Percentiles rank a stretch among this genome's conserved stretches.
Conservation (phyloP, 192 early-diverging fungal species). For the Allomyces arbusculus region DNA sequence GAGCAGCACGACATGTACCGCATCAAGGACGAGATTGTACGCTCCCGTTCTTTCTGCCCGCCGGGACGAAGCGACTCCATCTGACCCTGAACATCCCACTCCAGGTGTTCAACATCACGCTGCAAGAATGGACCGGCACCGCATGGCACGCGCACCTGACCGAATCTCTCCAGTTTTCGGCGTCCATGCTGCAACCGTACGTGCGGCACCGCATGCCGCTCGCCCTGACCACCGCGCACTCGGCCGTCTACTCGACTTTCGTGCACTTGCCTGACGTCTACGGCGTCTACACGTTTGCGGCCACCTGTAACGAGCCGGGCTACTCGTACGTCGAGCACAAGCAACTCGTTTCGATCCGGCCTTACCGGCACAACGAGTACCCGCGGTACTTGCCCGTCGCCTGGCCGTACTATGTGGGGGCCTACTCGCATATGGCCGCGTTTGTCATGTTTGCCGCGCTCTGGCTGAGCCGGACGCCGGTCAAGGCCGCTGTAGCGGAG, state of each 20-base stretch:
- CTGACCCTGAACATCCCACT: conserved; percentile 2
- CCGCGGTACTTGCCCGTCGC: conserved; percentile 76
- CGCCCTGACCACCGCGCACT: conserved; percentile 4
- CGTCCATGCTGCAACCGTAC: conserved; percentile 95
- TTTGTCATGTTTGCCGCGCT: conserved; percentile 63
- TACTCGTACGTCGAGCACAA: conserved; percentile 46
- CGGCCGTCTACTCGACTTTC: conserved; percentile 17
- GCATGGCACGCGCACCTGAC: conserved; percentile 68
- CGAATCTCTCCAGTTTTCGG: conserved; percentile 70
- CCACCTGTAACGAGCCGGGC: conserved; percentile 80
- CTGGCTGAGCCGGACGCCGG: conserved; percentile 26
- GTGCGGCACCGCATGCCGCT: conserved; percentile 49
- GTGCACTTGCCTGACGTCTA: conserved; percentile 79
- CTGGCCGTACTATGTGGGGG: conserved; percentile 84
- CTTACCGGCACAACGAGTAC: conserved; percentile 89
- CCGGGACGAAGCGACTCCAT: not conserved
- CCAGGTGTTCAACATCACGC: conserved; percentile 60
- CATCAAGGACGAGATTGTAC: conserved; percentile 75
- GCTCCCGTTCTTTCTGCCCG: not conserved
- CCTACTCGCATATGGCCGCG: conserved; percentile 61
- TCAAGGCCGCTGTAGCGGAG: too few relatives aligned
- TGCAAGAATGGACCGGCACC: conserved; percentile 57
- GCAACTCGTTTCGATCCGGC: conserved; percentile 67
- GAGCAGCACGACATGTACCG: conserved; percentile 61
- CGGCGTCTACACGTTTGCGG: conserved; percentile 90